Evolutionary conservation across 2,329 filamentous ascomycete genomes (phyloP), one percentile per base, ranked within the genome.

Genomic region (Clarireedia paspali): DNA sequence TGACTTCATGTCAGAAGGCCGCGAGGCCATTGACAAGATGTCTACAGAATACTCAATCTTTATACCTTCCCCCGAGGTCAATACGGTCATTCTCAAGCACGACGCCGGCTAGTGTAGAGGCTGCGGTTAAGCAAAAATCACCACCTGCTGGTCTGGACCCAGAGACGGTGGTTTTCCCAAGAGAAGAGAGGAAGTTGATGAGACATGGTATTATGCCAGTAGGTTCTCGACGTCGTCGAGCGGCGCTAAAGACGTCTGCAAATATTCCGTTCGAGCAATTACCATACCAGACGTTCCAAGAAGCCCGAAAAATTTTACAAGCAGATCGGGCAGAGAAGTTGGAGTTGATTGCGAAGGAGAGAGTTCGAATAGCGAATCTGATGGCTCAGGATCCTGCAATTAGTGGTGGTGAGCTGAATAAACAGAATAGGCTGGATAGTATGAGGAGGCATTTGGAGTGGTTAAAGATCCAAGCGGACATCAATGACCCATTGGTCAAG

Each of bases 201-300:
- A 82, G 81, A 68, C 74, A 80, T 62, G 86, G 88, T 54, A 78
- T 83, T 46, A 78, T 82, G 59, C 90, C 89, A 52, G 77, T 96
- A 65, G 91, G 91, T 50, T 95, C 91, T 47, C 84, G 91, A 64
- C 83, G 91, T 77, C 86, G 91, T 60, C 86, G 92, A 69, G 82
- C 84, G 27, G 88, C 88, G 27, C 71, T 91, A 59, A 83, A 79
- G 66, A 81, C 75, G 65, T 74, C 79, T 60, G 80, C 86, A 66
- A 75, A 96, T 50, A 62, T 70, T 30, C 90, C 91, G 26, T 96
- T 99, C 69, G 90, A 96, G 75, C 88, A 92, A 70, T 77, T 99
- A 63, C 94, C 94, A 17, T 99, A 95, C 75, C 92, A 97, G 78
- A 94, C 89, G 73, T 99, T 97, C 76, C 94, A 99, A 74, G 91